Evolutionary conservation across 371 early-diverging fungal genomes (phyloP), one percentile per base, ranked within the genome.

Genomic region (Syncephalastrum contaminatum): DNA sequence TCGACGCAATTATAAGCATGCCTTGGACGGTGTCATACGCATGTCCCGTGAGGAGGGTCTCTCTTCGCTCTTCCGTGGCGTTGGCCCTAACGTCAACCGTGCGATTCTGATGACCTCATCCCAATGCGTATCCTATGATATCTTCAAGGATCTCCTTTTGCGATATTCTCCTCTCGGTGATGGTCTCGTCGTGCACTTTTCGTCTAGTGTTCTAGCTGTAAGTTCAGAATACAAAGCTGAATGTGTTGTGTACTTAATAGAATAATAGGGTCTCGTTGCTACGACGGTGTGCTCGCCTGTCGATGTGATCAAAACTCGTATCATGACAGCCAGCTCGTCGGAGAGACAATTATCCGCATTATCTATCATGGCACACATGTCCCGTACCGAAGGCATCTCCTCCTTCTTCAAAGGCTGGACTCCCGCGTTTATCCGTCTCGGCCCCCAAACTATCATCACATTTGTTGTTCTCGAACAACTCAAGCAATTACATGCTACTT

Each of bases 91-190:
- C 59, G 73, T 87, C 43, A 80, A 81, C 58, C 74, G 93, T 50
- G 91, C 89, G 15, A 83, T 91, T 46, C 66, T 91, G 53, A 90
- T 92, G 87, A 90, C 88, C 20, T 81, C 83, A 8, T 82, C 88
- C 2, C 93, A 92, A 63, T 68, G 92, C 50, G 82, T 80, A 43
- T 83, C 83, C 3, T 91, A 92, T 69, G 91, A 90, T 57, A 70
- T 75, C 21, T 81, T 88, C 63, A 92, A 91, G 68, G 64, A 83
- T 15, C 48, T 80, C 40, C 54, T 92, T 50, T 62, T 92, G 30
- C 60, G 74, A 7, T 70, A 84, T 4, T 67, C 77, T 4, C 72
- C 77, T 46, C 83, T 90, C 59, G 48, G 70, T 20, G 92, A 92
- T 51, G 84, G 84, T 52, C 53, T 89, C 22, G 24, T 53, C 14